phyloP scores from a whole-genome alignment of 345 rosid genomes.

The Camelina sativa region DNA sequence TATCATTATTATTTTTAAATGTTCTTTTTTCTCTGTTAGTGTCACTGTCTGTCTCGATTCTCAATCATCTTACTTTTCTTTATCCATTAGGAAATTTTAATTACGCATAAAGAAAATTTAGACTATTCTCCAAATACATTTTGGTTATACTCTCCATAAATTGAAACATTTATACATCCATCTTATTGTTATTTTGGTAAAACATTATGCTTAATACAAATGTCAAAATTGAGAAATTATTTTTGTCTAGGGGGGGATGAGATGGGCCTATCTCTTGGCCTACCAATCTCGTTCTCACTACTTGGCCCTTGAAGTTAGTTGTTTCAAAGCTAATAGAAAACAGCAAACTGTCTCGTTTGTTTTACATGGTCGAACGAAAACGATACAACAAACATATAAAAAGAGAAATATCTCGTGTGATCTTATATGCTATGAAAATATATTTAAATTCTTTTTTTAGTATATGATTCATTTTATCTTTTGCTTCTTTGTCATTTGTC shows the following conservation, averaged over 20 bases:
- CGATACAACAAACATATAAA: slow-evolving; percentile 27
- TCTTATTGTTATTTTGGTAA: not conserved
- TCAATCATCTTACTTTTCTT: slow-evolving; percentile 37
- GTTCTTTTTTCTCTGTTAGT: slow-evolving; percentile 8
- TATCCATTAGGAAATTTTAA: slow-evolving; percentile 29
- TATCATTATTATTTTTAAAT: slow-evolving; percentile 28
- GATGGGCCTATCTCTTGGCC: slow-evolving; percentile 42
- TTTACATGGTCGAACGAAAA: slow-evolving; percentile 45
- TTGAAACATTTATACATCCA: not conserved
- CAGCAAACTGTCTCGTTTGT: slow-evolving; percentile 44
- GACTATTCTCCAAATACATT: not conserved
- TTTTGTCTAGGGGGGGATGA: not conserved
- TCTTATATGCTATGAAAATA: slow-evolving; percentile 24
- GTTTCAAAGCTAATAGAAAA: slow-evolving; percentile 36
- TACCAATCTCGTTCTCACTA: slow-evolving; percentile 31
- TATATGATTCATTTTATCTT: slow-evolving; percentile 25
- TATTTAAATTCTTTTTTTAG: slow-evolving; percentile 18
- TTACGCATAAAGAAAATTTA: slow-evolving; percentile 9
- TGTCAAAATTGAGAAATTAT: not conserved
- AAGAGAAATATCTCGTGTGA: slow-evolving; percentile 18
- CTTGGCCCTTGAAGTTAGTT: slow-evolving; percentile 34
- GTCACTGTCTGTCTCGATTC: slow-evolving; percentile 34
- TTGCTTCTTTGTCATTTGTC: slow-evolving; percentile 30
- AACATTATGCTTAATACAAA: not conserved
- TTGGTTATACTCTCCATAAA: not conserved